phyloP scores from a whole-genome alignment of 805 yeast genomes.

The Ogataea paraovalis region DNA sequence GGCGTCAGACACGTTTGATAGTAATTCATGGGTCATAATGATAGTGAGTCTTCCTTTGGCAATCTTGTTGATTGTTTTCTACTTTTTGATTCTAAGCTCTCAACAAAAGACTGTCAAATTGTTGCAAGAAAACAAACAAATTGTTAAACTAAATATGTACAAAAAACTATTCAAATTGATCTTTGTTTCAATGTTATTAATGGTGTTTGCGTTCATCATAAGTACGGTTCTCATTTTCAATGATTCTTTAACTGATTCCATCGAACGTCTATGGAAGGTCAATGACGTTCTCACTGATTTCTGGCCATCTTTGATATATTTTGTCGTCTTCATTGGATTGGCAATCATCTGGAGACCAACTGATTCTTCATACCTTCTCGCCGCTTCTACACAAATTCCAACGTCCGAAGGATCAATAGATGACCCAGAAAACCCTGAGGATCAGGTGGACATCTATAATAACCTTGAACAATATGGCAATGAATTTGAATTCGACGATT shows the following conservation, averaged over 20 bases:
- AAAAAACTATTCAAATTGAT: slow-evolving; percentile 71
- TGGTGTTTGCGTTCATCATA: slow-evolving; percentile 66
- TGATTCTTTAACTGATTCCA: slow-evolving; percentile 68
- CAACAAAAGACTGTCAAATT: slow-evolving; percentile 70
- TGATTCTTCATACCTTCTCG: slow-evolving; percentile 88
- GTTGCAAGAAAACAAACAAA: slow-evolving; percentile 81
- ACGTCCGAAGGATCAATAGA: slow-evolving; percentile 37
- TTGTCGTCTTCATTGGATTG: slow-evolving; percentile 74
- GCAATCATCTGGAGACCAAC: slow-evolving; percentile 98
- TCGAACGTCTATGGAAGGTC: slow-evolving; percentile 89
- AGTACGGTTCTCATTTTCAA: slow-evolving; percentile 69
- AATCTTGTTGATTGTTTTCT: slow-evolving; percentile 65
- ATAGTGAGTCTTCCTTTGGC: slow-evolving; percentile 69
- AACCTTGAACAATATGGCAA: slow-evolving; percentile 39
- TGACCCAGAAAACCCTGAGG: slow-evolving; percentile 36
- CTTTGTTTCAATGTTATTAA: slow-evolving; percentile 62
- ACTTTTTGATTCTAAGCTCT: slow-evolving; percentile 68
- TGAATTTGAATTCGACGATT: slow-evolving; percentile 57
- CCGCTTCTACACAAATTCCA: slow-evolving; percentile 89
- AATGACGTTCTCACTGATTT: slow-evolving; percentile 86
- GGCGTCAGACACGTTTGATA: slow-evolving; percentile 47
- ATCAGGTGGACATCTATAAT: slow-evolving; percentile 22
- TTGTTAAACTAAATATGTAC: slow-evolving; percentile 87
- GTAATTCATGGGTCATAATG: slow-evolving; percentile 42
- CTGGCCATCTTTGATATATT: slow-evolving; percentile 91